Conservation (phyloP, 2,329 filamentous ascomycete genomes). For the Aspergillus transmontanensis region DNA sequence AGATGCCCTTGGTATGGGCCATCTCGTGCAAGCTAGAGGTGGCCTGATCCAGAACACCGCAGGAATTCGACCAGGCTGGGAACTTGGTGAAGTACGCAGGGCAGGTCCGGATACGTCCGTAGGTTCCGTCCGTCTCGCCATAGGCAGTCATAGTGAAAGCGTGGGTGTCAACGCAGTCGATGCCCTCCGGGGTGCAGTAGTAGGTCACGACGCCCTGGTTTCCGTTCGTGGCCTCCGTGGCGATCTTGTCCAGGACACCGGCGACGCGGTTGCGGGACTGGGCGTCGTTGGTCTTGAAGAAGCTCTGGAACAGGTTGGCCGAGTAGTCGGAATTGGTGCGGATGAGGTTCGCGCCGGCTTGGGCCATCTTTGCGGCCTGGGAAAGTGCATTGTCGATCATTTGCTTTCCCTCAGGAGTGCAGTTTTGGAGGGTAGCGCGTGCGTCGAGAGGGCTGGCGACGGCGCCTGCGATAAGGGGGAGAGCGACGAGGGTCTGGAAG, state of each 20-base stretch:
- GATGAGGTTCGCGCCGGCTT: background rate
- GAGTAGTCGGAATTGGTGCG: conserved; percentile 1
- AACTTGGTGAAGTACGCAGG: conserved; percentile 7
- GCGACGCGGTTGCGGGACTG: conserved; percentile 2
- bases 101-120: conserved; percentile 5
- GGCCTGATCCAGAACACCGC: conserved; percentile 3
- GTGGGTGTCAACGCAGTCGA: background rate
- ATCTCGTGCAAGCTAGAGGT: conserved; percentile 6
- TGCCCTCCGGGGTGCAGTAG: conserved; percentile 6
- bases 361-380: background rate
- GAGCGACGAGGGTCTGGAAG: background rate
- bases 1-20: conserved; percentile 10
- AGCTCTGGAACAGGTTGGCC: background rate
- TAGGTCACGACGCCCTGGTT: background rate
- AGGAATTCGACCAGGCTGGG: background rate
- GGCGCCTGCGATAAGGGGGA: background rate
- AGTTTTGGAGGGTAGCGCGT: background rate
- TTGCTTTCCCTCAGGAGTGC: background rate
- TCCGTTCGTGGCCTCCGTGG: background rate
- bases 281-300: conserved; percentile 7
- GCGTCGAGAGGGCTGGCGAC: background rate
- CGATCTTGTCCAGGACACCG: background rate
- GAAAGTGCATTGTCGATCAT: background rate
- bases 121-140: conserved; percentile 4
- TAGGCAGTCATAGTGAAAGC: conserved; percentile 2